phyloP scores from a whole-genome alignment of 371 early-diverging fungal genomes.

The Nematocida parisii region DNA sequence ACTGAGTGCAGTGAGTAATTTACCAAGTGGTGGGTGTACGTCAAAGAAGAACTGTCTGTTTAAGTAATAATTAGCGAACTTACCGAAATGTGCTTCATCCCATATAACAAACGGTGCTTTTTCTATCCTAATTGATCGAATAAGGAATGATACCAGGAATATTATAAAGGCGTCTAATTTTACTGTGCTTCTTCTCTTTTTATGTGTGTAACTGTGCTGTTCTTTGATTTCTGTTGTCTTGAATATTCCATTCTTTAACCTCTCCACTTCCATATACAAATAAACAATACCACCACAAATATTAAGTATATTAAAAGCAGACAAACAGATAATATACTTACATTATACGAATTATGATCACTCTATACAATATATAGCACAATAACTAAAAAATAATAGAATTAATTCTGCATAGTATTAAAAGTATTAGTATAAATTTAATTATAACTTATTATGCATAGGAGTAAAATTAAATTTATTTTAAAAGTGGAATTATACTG shows the following conservation, averaged over 20 bases:
- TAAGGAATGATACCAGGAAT: constrained; percentile 63
- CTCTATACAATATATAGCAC: not conserved
- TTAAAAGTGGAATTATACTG: too few relatives aligned
- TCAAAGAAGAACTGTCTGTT: constrained; percentile 88
- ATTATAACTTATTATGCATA: too few relatives aligned
- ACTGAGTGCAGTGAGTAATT: constrained; percentile 87
- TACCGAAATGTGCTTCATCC: constrained; percentile 98
- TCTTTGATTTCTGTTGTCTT: not conserved
- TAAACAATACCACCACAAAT: not conserved
- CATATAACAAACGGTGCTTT: constrained; percentile 69
- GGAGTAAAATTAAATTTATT: too few relatives aligned
- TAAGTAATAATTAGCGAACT: constrained; percentile 83
- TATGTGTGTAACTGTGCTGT: not conserved
- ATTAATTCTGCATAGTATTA: not conserved
- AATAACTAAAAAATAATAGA: not conserved
- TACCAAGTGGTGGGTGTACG: constrained; percentile 98
- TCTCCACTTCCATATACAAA: constrained; percentile 22
- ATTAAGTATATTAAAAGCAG: not conserved
- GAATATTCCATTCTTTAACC: not conserved
- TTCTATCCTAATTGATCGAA: constrained; percentile 67
- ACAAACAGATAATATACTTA: too few relatives aligned
- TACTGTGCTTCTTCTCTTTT: constrained; percentile 68
- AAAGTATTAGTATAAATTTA: too few relatives aligned
- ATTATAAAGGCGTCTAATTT: constrained; percentile 71
- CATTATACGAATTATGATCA: too few relatives aligned